A percentile compares a stretch with the other conserved stretches of the same genome.
Conservation (phyloP, 108 stramenopile genomes). For the Conticribra weissflogii region DNA sequence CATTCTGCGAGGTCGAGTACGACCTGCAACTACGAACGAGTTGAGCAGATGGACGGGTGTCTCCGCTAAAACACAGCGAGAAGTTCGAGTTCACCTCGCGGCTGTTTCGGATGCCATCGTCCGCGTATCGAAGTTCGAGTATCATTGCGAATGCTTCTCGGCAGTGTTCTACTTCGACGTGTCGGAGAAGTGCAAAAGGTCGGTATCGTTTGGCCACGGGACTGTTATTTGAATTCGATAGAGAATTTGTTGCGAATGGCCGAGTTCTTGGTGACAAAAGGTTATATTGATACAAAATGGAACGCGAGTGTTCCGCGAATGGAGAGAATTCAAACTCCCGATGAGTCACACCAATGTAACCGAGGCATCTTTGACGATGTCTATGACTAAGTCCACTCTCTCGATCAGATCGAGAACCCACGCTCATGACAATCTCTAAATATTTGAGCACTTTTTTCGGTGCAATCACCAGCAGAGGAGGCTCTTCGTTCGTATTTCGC, state of each 20-base stretch:
- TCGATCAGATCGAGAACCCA: neutral
- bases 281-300: slow-evolving; percentile 25
- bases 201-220: slow-evolving; percentile 19
- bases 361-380: neutral
- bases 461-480: slow-evolving; percentile 58
- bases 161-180: slow-evolving; percentile 75
- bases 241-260: too few species aligned
- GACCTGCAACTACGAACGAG: slow-evolving; percentile 58
- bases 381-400: neutral
- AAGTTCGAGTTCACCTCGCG: slow-evolving; percentile 15
- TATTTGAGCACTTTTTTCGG: slow-evolving; percentile 53
- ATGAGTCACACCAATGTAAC: slow-evolving; percentile 46
- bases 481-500: slow-evolving; percentile 11
- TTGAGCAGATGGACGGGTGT: slow-evolving; percentile 68
- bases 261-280: slow-evolving; percentile 28
- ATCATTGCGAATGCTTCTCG: slow-evolving; percentile 64
- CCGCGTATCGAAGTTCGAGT: slow-evolving; percentile 35
- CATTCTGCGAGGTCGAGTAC: neutral
- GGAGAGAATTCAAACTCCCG: slow-evolving; percentile 52
- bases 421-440: slow-evolving; percentile 25
- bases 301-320: slow-evolving; percentile 25
- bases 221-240: slow-evolving; percentile 7
- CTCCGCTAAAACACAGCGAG: slow-evolving; percentile 74
- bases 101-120: slow-evolving; percentile 1
- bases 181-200: slow-evolving; percentile 61